Evolutionary conservation across 352 stramenopile species (phyloP), one percentile per base, ranked within the genome.

Genomic region (Phytophthora chlamydospora): DNA sequence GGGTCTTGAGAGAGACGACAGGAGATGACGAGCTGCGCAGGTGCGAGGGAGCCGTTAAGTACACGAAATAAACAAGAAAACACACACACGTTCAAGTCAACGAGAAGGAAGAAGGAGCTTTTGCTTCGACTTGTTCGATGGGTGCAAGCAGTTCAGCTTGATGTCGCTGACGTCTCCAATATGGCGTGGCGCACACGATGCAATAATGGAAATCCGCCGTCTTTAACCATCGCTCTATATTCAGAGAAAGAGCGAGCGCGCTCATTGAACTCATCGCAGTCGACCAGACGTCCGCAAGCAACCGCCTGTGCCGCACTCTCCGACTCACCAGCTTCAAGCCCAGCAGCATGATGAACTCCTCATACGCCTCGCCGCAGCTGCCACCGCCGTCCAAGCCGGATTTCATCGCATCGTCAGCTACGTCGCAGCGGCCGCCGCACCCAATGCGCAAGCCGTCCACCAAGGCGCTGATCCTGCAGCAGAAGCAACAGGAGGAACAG

Each of bases 381-480:
- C 43, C 57, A 5, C 10, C 11, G 32, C 13, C 13, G 9, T 3
- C 35, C 32, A 71, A 70, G 32, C 38, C 49, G 2, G n/a, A 14
- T 9, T 56, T 54, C 33, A 8, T 56, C 40, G 31, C 62, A 24
- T 73, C 59, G 6, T 47, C 58, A 31, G 44, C 66, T 17, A 24
- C 43, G 16, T 43, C 49, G 19, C 35, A 44, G 16, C 35, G 41
- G 31, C 45, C 58, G 40, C 52, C 58, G 44, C 72, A 66, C 10
- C 47, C 59, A 4, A 53, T 63, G 40, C 66, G 60, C 14, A 64
- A 70, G n/a, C 75, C 72, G 45, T 85, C 75, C 16, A 75, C 58
- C 43, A 85, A 85, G 43, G 76, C 75, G 40, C 63, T 82, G 65
- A 85, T 85, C 35, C 54, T 85, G 33, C 66, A 79, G 49, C 68